A percentile compares a stretch with the other conserved stretches of the same genome.
Conservation (phyloP, 306 rosid genomes). For the Glycine tomentella region DNA sequence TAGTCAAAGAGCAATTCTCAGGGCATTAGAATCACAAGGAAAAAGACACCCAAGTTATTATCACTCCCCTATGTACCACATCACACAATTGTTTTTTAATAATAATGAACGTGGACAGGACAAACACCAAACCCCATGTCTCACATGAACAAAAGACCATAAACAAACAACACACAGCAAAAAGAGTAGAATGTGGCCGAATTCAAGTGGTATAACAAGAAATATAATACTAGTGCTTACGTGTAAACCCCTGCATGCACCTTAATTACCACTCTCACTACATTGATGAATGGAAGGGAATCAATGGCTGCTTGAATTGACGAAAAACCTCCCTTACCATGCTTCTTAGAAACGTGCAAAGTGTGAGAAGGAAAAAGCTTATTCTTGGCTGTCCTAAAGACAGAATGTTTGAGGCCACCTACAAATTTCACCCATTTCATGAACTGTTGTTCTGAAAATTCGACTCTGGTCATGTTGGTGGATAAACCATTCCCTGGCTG, state of each 20-base stretch:
- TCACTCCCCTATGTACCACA: slow-evolving; percentile 12
- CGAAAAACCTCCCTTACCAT: slow-evolving; percentile 68
- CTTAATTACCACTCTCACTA: slow-evolving; percentile 88
- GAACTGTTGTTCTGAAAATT: slow-evolving; percentile 85
- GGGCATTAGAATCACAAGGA: slow-evolving; percentile 35
- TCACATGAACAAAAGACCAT: slow-evolving; percentile 34
- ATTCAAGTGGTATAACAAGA: background rate
- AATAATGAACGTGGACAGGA: slow-evolving; percentile 34
- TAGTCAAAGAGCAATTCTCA: slow-evolving; percentile 41
- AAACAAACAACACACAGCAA: slow-evolving; percentile 20
- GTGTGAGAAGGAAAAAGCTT: slow-evolving; percentile 89
- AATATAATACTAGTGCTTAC: slow-evolving; percentile 60
- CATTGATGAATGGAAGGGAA: slow-evolving; percentile 82
- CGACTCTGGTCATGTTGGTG: slow-evolving; percentile 64
- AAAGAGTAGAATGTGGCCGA: slow-evolving; percentile 34
- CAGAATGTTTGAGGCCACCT: slow-evolving; percentile 80
- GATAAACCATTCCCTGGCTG: slow-evolving; percentile 42
- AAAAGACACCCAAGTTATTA: slow-evolving; percentile 41
- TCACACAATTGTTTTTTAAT: too few relatives aligned
- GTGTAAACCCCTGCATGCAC: slow-evolving; percentile 97
- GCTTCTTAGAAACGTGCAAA: slow-evolving; percentile 73
- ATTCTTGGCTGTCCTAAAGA: slow-evolving; percentile 77
- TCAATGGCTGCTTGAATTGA: slow-evolving; percentile 88
- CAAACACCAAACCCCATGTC: slow-evolving; percentile 40
- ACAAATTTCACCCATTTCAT: slow-evolving; percentile 91